Percentiles rank a stretch among this genome's conserved stretches.
Evolutionary conservation across 805 yeast species (phyloP).

Genomic region (Wickerhamia fluorescens): DNA sequence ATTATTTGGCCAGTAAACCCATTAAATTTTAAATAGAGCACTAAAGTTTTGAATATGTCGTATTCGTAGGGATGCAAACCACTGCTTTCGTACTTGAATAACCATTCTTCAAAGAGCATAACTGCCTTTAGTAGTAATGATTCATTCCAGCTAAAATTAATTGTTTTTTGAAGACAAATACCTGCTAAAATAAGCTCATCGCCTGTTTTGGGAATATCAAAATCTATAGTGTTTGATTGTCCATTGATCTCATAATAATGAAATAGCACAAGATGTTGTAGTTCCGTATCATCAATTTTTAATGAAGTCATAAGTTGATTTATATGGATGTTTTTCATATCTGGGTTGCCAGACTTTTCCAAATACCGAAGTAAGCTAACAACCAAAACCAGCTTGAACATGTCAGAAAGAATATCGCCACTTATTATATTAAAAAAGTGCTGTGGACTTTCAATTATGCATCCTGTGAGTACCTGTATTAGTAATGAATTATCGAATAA

Average conservation of each 20-base stretch:
- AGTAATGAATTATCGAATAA: neutral
- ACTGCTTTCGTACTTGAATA: conserved; percentile 1
- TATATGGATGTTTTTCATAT: conserved; percentile 10
- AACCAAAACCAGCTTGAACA: conserved; percentile 3
- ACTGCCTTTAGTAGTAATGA: conserved; percentile 2
- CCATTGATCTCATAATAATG: conserved; percentile 17
- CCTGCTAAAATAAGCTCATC: conserved; percentile 9
- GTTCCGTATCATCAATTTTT: conserved; percentile 7
- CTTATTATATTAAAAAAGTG: too few species aligned
- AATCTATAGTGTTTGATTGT: conserved; percentile 2
- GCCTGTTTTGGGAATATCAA: neutral
- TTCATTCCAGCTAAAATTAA: conserved; percentile 17
- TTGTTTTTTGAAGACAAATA: conserved; percentile 14
- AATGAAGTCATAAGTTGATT: conserved; percentile 12
- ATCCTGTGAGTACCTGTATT: neutral
- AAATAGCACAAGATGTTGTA: conserved; percentile 9
- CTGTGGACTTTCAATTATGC: neutral
- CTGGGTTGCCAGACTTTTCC: conserved; percentile 12
- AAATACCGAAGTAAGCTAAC: conserved; percentile 1
- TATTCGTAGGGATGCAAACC: conserved; percentile 16
- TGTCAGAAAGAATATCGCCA: neutral
- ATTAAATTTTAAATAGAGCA: conserved; percentile 19
- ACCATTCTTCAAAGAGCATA: conserved; percentile 9
- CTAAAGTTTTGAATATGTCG: conserved; percentile 17
- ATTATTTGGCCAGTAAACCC: conserved; percentile 16